Base-by-base conservation (phyloP, 345 rosid species). In the Eucalyptus regnans region DNA sequence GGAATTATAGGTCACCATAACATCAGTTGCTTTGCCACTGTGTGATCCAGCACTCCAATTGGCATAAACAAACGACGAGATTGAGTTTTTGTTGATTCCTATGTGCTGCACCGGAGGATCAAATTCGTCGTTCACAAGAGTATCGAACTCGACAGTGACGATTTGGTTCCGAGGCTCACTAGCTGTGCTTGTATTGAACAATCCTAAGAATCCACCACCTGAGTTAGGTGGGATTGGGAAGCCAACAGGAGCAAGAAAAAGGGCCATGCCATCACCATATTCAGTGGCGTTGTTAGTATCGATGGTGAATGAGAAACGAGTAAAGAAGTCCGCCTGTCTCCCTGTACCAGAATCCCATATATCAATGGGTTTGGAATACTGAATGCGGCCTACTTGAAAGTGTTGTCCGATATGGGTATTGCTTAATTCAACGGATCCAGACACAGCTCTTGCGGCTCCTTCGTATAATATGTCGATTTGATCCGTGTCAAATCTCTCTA, bases 241-340 rank as follows among this genome's bases (percentile, higher is more conserved):
- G 3, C 64, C 13, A 58, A 58, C 64, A 25, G n/a, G 64, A 58
- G 64, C 64, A 58, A 58, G 64, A 25, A 56, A 58, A 11, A 58
- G 3, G n/a, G 64, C n/a, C 12, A 25, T 58, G n/a, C 64, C 7
- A 58, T 58, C 64, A 10, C 64, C 5, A 58, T 23, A 25, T 5
- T 3, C 0, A 58, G n/a, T 58, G 64, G 64, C 7, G 29, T 58
- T 25, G 13, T 9, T 1, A 58, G n/a, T 58, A 58, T 10, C 0
- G n/a, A 58, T 58, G n/a, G 64, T 58, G 14, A 58, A 58, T 58
- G 64, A 25, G 64, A 58, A 58, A 25, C 64, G 64, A 58, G 64
- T 58, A 25, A 5, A 5, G 64, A 58, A 58, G 64, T 58, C 14
- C 3, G 64, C n/a, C 5, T 58, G 64, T 25, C 13, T 25, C 29